Percentiles rank a stretch among this genome's conserved stretches.
phyloP scores from a whole-genome alignment of 2,329 filamentous ascomycete genomes.

The Coniochaeta ligniaria region DNA sequence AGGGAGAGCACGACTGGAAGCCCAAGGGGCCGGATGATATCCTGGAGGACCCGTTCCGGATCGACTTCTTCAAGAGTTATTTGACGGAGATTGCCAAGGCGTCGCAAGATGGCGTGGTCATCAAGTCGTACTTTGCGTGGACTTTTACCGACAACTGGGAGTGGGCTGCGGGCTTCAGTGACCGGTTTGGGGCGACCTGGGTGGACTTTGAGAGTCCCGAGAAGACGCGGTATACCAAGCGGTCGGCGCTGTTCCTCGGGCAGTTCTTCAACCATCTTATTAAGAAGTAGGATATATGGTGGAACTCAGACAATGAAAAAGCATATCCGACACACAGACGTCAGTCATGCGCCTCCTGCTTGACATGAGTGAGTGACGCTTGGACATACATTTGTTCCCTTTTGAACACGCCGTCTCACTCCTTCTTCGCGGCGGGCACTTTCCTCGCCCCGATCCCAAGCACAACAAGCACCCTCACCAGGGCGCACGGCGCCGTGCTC shows the following conservation, averaged over 20 bases:
- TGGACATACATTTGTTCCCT: too few relatives aligned
- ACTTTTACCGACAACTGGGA: constrained; percentile 36
- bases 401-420: too few relatives aligned
- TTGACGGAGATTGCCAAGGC: constrained; percentile 28
- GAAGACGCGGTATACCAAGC: constrained; percentile 26
- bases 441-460: constrained; percentile 18
- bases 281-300: too few relatives aligned
- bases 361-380: not conserved
- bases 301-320: too few relatives aligned
- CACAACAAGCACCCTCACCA: constrained; percentile 20
- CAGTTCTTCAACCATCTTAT: constrained; percentile 22
- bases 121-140: constrained; percentile 33
- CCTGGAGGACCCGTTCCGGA: constrained; percentile 27
- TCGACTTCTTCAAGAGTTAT: constrained; percentile 30
- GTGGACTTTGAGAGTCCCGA: constrained; percentile 28
- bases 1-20: constrained; percentile 26
- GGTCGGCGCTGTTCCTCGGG: constrained; percentile 21
- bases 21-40: constrained; percentile 21
- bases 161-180: constrained; percentile 32
- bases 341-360: too few relatives aligned
- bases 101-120: constrained; percentile 26
- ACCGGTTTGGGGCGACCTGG: constrained; percentile 32
- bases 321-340: not conserved
- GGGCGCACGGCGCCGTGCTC: constrained; percentile 18
- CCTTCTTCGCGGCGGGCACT: not conserved